These are phyloP conservation scores for Trypethelium eluteriae DNA, from an alignment of 495 filamentous ascomycete species.

Conservation along the genomic window DNA sequence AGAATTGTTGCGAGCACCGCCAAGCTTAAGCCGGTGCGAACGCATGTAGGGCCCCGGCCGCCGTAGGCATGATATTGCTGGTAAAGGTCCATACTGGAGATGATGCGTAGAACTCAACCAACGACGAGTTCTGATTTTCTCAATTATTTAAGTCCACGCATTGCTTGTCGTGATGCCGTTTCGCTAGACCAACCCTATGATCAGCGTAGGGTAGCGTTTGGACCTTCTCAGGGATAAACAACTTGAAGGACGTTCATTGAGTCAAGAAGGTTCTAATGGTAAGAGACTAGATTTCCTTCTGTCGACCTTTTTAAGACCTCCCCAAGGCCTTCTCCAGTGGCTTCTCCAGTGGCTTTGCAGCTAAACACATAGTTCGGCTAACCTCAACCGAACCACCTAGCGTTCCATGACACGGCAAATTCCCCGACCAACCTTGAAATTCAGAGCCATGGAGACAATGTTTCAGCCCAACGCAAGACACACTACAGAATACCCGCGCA, in stretches of 20 bases:
- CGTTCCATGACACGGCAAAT: not conserved
- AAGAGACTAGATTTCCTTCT: not conserved
- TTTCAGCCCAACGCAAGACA: not conserved
- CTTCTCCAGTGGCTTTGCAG: not conserved
- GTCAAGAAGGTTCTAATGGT: constrained; percentile 7
- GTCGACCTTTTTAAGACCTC: not conserved
- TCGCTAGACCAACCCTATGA: not conserved
- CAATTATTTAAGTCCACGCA: not conserved
- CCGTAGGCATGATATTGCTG: constrained; percentile 9
- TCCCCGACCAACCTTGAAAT: not conserved
- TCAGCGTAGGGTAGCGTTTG: not conserved
- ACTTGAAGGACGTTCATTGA: not conserved
- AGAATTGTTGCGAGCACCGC: not conserved
- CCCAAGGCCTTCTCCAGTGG: too few species aligned
- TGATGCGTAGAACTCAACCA: not conserved
- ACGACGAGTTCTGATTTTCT: not conserved
- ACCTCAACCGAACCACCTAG: not conserved
- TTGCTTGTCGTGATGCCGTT: not conserved
- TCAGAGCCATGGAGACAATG: not conserved
- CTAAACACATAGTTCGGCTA: not conserved
- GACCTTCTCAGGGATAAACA: not conserved
- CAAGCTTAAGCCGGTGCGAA: constrained; percentile 3
- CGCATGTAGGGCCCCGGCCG: constrained; percentile 2
- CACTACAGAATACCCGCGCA: not conserved
- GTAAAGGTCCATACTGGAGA: constrained; percentile 5